These are phyloP conservation scores for Tetrahymena borealis DNA, from an alignment of 73 alveolate species.

Conservation along the genomic window DNA sequence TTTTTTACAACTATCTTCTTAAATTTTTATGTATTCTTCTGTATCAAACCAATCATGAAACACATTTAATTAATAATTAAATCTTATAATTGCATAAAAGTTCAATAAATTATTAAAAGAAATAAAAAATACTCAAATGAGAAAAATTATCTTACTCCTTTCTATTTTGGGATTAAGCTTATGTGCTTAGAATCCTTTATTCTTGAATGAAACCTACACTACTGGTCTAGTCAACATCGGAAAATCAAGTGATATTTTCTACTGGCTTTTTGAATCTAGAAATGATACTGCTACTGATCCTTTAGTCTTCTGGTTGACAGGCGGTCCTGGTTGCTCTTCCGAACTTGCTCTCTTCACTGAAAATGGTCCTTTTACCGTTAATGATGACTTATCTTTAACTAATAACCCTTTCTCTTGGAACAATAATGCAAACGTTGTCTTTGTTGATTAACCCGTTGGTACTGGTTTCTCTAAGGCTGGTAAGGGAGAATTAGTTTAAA, in stretches of 20 bases:
- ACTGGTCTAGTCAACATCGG: conserved; percentile 33
- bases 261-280: conserved; percentile 54
- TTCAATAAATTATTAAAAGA: no score
- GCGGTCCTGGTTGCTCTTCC: conserved; percentile 94
- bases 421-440: conserved; percentile 47
- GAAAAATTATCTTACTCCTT: neutral
- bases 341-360: conserved; percentile 77
- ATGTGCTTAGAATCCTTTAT: conserved; percentile 6
- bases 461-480: conserved; percentile 59
- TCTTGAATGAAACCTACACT: conserved; percentile 36
- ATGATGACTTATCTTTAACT: conserved; percentile 26
- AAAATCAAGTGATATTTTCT: conserved; percentile 48
- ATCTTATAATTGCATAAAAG: no score
- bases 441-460: conserved; percentile 74
- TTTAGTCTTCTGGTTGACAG: conserved; percentile 85
- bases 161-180: neutral
- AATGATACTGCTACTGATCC: conserved; percentile 48
- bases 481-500: conserved; percentile 46
- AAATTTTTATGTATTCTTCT: no score
- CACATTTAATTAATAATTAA: no score
- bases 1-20: no score
- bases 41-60: no score
- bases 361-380: conserved; percentile 75
- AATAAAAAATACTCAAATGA: neutral
- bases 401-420: conserved; percentile 67